Evolutionary conservation across 768 basidiomycete genomes (phyloP), one percentile per base, ranked within the genome.

Genomic region (Collybia nuda): DNA sequence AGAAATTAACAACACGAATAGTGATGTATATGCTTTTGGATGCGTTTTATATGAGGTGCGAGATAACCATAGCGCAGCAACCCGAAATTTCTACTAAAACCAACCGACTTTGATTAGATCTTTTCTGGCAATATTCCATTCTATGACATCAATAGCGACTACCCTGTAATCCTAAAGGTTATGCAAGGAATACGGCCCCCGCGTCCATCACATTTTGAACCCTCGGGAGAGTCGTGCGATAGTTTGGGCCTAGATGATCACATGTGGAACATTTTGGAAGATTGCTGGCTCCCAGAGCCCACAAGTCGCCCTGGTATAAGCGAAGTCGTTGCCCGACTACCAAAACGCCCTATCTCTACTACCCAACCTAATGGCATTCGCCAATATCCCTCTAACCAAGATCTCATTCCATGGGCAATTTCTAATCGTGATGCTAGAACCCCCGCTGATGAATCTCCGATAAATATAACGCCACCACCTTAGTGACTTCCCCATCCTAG

Each of bases 1-100:
- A 43, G 52, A 38, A 3, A 29, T 26, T 1, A 57, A 47, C 8
- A 59, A 47, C 21, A 60, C 62, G 51, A 36, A 44, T 21, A 65
- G 63, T 29, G 69, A 71, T 45, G 64, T 71, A 22, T 71, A 72
- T 44, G 59, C 69, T 5, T 64, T 71, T 43, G 70, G 62, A 2
- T 61, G 55, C 47, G 58, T 68, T 35, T 50, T 62, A 9, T 71
- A 68, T 47, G 70, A 71, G 67, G 69, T 70, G 35, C 6, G 12
- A 7, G 24, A 26, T 26, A 7, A 48, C 14, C 12, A 6, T 11
- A 11, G 14, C 14, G 9, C 15, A 3, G 12, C 15, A 9, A 8
- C 18, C 15, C 15, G n/a, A 2, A 26, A 12, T 2, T 23, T 9
- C 32, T 5, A 18, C n/a, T 23, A 14, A 14, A 21, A 17, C 19